These are phyloP conservation scores for Aspergillus nanangensis DNA, from an alignment of 495 filamentous ascomycete genomes.

Conservation along the genomic window DNA sequence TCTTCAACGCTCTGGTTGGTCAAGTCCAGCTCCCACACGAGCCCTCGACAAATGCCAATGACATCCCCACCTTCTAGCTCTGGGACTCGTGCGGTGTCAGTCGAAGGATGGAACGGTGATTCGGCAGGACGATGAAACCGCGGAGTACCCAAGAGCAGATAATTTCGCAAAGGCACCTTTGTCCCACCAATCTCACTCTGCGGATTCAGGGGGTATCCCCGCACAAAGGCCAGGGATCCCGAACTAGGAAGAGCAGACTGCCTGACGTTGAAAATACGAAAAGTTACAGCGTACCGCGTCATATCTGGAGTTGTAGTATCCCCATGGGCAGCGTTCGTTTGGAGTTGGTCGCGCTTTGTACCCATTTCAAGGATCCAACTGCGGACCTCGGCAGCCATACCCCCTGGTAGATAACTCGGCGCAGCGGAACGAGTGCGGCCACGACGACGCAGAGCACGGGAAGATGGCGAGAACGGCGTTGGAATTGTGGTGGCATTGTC, in stretches of 20 bases:
- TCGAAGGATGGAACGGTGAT: not conserved
- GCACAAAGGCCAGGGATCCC: slow-evolving; percentile 28
- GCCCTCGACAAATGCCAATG: slow-evolving; percentile 27
- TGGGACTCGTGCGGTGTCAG: not conserved
- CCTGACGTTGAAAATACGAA: slow-evolving; percentile 14
- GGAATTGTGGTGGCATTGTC: slow-evolving; percentile 21
- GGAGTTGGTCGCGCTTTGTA: slow-evolving; percentile 26
- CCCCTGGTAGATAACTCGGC: slow-evolving; percentile 29
- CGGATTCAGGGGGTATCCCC: slow-evolving; percentile 7
- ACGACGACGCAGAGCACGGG: slow-evolving; percentile 27
- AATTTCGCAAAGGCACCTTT: slow-evolving; percentile 5
- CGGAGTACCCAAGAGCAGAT: slow-evolving; percentile 29
- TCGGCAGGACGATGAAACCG: slow-evolving; percentile 12
- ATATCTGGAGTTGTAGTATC: not conserved
- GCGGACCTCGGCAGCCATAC: slow-evolving; percentile 40
- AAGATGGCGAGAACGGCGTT: slow-evolving; percentile 39
- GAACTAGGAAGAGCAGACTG: slow-evolving; percentile 22
- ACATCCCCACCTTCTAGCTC: slow-evolving; percentile 19
- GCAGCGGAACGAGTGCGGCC: slow-evolving; percentile 21
- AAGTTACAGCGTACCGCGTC: slow-evolving; percentile 18
- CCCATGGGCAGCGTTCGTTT: not conserved
- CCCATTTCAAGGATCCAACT: slow-evolving; percentile 42
- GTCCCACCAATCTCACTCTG: not conserved
- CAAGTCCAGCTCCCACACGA: slow-evolving; percentile 34
- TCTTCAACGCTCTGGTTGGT: not conserved